These are phyloP conservation scores for Solanum medicagineum DNA, from an alignment of 257 asterid genomes.

Conservation along the genomic window DNA sequence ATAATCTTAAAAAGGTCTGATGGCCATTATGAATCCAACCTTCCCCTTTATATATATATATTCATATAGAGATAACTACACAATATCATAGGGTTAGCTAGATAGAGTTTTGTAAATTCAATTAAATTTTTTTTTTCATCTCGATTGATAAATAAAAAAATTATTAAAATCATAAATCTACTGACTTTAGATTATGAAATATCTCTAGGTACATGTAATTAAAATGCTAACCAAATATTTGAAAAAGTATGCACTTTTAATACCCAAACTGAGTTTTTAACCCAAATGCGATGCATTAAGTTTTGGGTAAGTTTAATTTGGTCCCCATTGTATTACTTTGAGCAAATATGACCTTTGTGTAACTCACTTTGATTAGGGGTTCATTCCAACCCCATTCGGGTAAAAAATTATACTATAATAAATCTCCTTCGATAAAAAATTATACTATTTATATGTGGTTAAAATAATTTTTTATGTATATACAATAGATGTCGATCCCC, in stretches of 20 bases:
- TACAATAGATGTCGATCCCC: no score
- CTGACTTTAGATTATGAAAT: not conserved
- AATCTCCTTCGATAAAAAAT: no score
- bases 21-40: not conserved
- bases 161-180: not conserved
- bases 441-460: no score
- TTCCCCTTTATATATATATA: not conserved
- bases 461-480: no score
- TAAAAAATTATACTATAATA: no score
- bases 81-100: not conserved
- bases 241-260: no score
- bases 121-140: not conserved
- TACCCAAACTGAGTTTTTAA: no score
- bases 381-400: no score
- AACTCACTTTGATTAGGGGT: no score
- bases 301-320: not conserved
- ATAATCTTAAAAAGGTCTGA: not conserved
- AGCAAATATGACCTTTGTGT: not conserved
- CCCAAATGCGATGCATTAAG: not conserved
- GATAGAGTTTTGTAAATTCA: not conserved
- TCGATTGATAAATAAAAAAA: not conserved
- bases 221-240: no score
- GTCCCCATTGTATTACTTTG: not conserved
- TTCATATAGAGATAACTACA: not conserved
- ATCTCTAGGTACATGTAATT: no score